phyloP scores from a whole-genome alignment of 257 asterid genomes.

The Parsonsia alboflavescens region DNA sequence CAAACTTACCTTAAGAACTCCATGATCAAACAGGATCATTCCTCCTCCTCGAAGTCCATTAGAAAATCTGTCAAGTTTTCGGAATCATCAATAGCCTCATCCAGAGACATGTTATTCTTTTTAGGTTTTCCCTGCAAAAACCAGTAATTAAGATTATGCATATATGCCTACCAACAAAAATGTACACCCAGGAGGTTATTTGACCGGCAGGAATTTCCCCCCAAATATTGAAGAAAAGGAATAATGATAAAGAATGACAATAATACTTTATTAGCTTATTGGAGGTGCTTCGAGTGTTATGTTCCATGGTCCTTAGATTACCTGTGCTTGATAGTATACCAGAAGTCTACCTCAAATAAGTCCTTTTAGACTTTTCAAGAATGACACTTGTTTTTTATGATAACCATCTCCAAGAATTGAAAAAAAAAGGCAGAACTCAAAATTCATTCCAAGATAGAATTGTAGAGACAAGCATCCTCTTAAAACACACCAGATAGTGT shows the following conservation, averaged over 20 bases:
- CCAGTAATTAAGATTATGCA: conserved; percentile 10
- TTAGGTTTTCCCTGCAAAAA: conserved; percentile 51
- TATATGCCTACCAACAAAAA: neutral
- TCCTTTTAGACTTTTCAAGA: neutral
- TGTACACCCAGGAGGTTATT: neutral
- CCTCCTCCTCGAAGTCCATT: conserved; percentile 53
- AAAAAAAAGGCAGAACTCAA: neutral
- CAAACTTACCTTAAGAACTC: neutral
- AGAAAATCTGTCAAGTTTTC: conserved; percentile 92
- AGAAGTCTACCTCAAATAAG: neutral
- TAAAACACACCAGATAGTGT: neutral
- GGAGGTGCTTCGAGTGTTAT: neutral
- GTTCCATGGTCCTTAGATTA: neutral
- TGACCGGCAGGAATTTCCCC: neutral
- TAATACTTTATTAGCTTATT: neutral
- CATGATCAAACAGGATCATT: neutral
- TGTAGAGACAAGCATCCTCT: neutral
- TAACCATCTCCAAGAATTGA: neutral
- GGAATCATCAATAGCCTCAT: conserved; percentile 83
- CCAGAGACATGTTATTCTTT: conserved; percentile 59
- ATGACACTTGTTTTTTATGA: no score
- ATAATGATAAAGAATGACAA: neutral
- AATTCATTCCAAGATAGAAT: neutral
- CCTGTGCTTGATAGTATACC: neutral
- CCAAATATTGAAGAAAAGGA: neutral